These are phyloP conservation scores for Skeletonema grethae DNA, from an alignment of 108 stramenopile species.

Conservation along the genomic window DNA sequence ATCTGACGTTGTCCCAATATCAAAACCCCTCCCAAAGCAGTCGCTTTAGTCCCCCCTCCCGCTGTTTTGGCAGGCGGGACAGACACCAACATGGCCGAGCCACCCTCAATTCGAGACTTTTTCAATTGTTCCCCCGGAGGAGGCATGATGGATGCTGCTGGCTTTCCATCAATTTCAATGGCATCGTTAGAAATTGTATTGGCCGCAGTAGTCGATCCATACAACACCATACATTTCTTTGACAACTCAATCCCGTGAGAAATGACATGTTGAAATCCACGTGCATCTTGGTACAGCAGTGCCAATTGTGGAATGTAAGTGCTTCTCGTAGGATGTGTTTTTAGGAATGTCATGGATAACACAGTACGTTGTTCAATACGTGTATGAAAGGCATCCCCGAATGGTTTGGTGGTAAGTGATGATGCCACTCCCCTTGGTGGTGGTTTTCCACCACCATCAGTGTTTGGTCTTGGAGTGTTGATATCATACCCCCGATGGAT, in stretches of 20 bases:
- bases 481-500: conserved; percentile 45
- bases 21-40: conserved; percentile 65
- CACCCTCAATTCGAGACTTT: conserved; percentile 73
- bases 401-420: conserved; percentile 6
- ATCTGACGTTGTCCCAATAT: conserved; percentile 81
- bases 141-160: conserved; percentile 25
- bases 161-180: conserved; percentile 4
- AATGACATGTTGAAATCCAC: conserved; percentile 70
- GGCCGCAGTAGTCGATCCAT: conserved; percentile 11
- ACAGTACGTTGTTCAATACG: conserved; percentile 79
- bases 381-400: conserved; percentile 71
- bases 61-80: conserved; percentile 59
- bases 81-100: conserved; percentile 60
- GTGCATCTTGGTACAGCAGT: conserved; percentile 78
- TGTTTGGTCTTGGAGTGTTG: not conserved
- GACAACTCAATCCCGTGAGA: conserved; percentile 62
- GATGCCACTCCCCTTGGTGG: not conserved
- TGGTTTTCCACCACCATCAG: not conserved
- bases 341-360: conserved; percentile 60
- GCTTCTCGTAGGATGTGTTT: conserved; percentile 17
- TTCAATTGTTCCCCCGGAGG: conserved; percentile 29
- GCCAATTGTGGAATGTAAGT: conserved; percentile 63
- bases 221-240: conserved; percentile 48
- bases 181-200: not conserved
- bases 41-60: conserved; percentile 28